Evolutionary conservation across 768 basidiomycete genomes (phyloP).

Genomic region (Hericium rajendrae): DNA sequence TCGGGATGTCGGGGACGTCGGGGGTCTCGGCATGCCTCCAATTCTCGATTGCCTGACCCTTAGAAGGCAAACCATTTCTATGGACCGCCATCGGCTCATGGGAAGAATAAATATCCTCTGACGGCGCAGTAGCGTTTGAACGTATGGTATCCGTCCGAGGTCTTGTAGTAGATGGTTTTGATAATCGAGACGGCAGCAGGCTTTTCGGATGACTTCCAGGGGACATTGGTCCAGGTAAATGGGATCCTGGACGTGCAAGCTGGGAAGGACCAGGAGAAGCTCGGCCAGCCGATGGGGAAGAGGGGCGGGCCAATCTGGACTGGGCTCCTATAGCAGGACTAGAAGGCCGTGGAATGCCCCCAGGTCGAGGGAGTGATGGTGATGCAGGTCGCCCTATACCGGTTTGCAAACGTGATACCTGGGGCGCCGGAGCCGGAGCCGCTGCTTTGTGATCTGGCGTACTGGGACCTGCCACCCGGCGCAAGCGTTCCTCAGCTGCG

Average conservation of each 20-base stretch:
- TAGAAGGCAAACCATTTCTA: conserved; percentile 10
- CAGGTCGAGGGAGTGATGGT: conserved; percentile 34
- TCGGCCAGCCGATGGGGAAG: conserved; percentile 30
- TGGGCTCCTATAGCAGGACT: conserved; percentile 34
- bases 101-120: neutral
- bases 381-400: conserved; percentile 40
- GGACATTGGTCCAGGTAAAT: conserved; percentile 25
- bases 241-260: conserved; percentile 16
- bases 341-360: conserved; percentile 36
- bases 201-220: conserved; percentile 48
- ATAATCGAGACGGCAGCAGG: conserved; percentile 67
- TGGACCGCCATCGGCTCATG: neutral
- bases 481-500: conserved; percentile 86
- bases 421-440: conserved; percentile 31
- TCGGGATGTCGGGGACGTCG: conserved; percentile 23
- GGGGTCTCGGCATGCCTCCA: conserved; percentile 23
- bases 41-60: conserved; percentile 10
- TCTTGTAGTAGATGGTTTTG: conserved; percentile 37
- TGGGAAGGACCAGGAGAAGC: conserved; percentile 28
- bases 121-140: conserved; percentile 1
- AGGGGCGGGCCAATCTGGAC: conserved; percentile 35
- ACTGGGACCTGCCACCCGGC: conserved; percentile 67
- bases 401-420: conserved; percentile 45
- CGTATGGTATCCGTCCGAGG: conserved; percentile 28
- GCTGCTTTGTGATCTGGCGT: conserved; percentile 28